Evolutionary conservation across 1,284 basidiomycete species (phyloP).

Genomic region (Boletus sp.): DNA sequence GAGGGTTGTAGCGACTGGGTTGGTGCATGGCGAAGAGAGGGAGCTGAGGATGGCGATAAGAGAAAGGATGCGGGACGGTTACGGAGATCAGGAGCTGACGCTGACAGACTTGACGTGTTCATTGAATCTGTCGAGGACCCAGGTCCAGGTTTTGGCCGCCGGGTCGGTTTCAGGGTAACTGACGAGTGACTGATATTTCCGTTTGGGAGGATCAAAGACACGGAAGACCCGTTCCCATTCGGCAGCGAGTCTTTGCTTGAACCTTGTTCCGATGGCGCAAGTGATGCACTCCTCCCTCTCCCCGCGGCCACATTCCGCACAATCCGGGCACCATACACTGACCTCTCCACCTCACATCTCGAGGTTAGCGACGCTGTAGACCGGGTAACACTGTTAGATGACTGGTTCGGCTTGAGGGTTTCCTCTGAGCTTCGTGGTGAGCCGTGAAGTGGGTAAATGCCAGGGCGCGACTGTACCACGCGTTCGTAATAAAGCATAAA

Average conservation of each 20-base stretch:
- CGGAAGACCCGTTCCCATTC: constrained; percentile 12
- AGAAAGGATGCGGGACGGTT: constrained; percentile 8
- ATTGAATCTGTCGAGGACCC: constrained; percentile 5
- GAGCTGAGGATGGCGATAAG: constrained; percentile 9
- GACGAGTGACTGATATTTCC: constrained; percentile 22
- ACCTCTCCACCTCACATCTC: constrained; percentile 22
- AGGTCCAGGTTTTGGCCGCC: constrained; percentile 10
- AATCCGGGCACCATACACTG: constrained; percentile 43
- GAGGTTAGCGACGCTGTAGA: constrained; percentile 41
- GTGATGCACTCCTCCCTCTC: constrained; percentile 36
- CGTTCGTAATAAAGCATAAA: constrained; percentile 94
- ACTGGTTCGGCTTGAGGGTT: constrained; percentile 53
- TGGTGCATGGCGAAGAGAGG: constrained; percentile 9
- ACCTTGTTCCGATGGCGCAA: constrained; percentile 26
- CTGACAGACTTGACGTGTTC: constrained; percentile 19
- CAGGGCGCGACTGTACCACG: constrained; percentile 40
- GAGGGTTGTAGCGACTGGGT: constrained; percentile 14
- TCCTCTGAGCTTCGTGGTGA: constrained; percentile 53
- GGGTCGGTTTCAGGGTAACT: constrained; percentile 22
- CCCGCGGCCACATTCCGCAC: constrained; percentile 55
- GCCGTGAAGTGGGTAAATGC: constrained; percentile 27
- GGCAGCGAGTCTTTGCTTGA: constrained; percentile 10
- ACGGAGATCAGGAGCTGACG: constrained; percentile 29
- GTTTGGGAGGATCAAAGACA: constrained; percentile 22
- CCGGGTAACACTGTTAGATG: constrained; percentile 36